Evolutionary conservation across 179 eudicot genomes (phyloP), one percentile per base, ranked within the genome.

Genomic region (Nepenthes alata): DNA sequence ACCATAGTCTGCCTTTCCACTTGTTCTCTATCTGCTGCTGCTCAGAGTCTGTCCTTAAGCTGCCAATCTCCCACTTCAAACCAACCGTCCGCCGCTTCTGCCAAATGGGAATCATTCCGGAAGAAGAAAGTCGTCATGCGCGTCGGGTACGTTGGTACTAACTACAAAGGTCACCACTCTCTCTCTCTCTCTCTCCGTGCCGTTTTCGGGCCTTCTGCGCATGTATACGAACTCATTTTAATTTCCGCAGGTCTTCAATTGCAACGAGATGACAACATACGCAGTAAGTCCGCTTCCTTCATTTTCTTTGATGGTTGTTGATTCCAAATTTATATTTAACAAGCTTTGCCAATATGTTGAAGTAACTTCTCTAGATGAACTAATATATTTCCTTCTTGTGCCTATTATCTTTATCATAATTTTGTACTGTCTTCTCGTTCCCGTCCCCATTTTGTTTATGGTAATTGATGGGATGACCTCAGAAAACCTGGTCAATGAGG

Each of bases 51-150:
- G 25, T 1, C 45, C 45, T 4, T 41, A 41, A 41, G 5, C 45
- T 1, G 5, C 6, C 45, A 4, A 41, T 4, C 45, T 7, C 45
- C 45, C 5, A 4, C 45, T 4, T 41, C 45, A 41, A 4, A 41
- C 8, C 8, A 56, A 7, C 4, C 58, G 8, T 55, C 58, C 37
- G 7, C 36, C 50, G 49, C 37, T 11, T 3, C 59, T 36, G 36
- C 35, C 11, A 45, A 69, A 71, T 91, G 98, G 98, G 79, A 78
- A 16, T 57, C 95, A 1, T 75, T 84, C 62, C 81, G 83, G 13
- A 91, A 91, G 74, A 89, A 86, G 82, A 91, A 86, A 64, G 96
- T 91, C 9, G 96, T 84, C 10, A 84, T 91, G 98, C 95, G 91
- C 47, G 91, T 91, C 13, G 96, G 98, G 5, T 91, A 91, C 69